phyloP scores from a whole-genome alignment of 441 rosid genomes.

The Adansonia madagascariensis region DNA sequence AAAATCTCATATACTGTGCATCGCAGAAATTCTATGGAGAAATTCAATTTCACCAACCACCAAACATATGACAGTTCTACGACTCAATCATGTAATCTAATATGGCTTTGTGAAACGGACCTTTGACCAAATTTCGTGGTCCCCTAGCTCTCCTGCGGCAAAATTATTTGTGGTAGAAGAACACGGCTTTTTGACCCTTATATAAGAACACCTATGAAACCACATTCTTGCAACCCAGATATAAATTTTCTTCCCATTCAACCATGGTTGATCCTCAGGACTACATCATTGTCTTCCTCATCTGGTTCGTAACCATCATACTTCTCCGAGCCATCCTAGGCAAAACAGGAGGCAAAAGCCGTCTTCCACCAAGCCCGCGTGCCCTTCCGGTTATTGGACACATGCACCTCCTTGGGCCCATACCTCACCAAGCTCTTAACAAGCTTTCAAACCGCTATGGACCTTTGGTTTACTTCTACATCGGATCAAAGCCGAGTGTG shows the following conservation, averaged over 20 bases:
- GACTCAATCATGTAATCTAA: too few species aligned
- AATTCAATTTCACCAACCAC: too few species aligned
- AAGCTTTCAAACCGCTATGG: conserved; percentile 47
- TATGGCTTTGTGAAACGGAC: not conserved
- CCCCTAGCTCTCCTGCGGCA: not conserved
- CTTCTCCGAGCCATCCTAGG: conserved; percentile 26
- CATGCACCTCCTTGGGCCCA: conserved; percentile 46
- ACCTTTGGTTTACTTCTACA: conserved; percentile 46
- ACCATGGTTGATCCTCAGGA: conserved; percentile 34
- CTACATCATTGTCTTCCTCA: conserved; percentile 25
- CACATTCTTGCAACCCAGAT: not conserved
- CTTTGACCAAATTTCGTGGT: not conserved
- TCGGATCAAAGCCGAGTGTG: conserved; percentile 52
- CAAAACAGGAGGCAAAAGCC: conserved; percentile 8
- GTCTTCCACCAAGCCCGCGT: conserved; percentile 49
- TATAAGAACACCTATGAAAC: not conserved
- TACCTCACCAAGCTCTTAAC: conserved; percentile 50
- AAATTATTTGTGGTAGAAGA: not conserved
- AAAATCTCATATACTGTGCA: too few species aligned
- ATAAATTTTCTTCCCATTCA: not conserved
- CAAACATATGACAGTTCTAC: too few species aligned
- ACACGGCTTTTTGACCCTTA: not conserved
- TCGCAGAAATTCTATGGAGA: too few species aligned
- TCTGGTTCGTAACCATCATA: conserved; percentile 32
- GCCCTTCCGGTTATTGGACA: conserved; percentile 54